phyloP scores from a whole-genome alignment of 371 early-diverging fungal species.

The Rozella allomycis region DNA sequence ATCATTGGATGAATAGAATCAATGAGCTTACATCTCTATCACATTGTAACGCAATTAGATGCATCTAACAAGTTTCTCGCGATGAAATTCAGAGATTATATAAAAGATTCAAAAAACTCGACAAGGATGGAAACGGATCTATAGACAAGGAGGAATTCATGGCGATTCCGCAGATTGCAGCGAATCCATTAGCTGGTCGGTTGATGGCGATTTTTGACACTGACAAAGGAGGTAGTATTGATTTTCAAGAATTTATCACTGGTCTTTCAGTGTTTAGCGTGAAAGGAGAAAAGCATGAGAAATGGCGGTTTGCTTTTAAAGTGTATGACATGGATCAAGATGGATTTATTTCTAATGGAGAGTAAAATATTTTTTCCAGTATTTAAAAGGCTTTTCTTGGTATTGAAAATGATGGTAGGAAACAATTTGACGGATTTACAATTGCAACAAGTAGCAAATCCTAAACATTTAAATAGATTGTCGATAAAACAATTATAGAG shows the following conservation, averaged over 20 bases:
- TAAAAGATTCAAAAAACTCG: constrained; percentile 48
- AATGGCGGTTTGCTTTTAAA: constrained; percentile 82
- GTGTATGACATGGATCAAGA: constrained; percentile 98
- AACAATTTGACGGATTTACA: constrained; percentile 79
- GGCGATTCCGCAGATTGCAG: constrained; percentile 72
- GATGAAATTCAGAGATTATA: constrained; percentile 91
- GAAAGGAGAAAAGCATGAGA: constrained; percentile 75
- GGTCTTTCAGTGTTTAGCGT: constrained; percentile 78
- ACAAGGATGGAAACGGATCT: constrained; percentile 80
- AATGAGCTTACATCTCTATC: no score
- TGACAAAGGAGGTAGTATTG: constrained; percentile 90
- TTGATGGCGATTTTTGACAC: constrained; percentile 87
- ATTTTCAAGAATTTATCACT: constrained; percentile 88
- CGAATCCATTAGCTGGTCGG: constrained; percentile 82
- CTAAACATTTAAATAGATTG: no score
- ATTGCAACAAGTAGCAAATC: constrained; percentile 91
- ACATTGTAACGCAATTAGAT: no score
- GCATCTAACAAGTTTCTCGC: constrained; percentile 32
- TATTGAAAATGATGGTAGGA: constrained; percentile 94
- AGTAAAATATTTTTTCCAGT: no score
- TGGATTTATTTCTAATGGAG: constrained; percentile 90
- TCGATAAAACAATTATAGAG: constrained; percentile 95
- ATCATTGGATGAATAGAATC: no score
- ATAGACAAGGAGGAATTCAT: constrained; percentile 90
- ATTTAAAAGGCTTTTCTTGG: constrained; percentile 79